phyloP scores from a whole-genome alignment of 192 early-diverging fungal genomes.

The Chytriomyces sp. region DNA sequence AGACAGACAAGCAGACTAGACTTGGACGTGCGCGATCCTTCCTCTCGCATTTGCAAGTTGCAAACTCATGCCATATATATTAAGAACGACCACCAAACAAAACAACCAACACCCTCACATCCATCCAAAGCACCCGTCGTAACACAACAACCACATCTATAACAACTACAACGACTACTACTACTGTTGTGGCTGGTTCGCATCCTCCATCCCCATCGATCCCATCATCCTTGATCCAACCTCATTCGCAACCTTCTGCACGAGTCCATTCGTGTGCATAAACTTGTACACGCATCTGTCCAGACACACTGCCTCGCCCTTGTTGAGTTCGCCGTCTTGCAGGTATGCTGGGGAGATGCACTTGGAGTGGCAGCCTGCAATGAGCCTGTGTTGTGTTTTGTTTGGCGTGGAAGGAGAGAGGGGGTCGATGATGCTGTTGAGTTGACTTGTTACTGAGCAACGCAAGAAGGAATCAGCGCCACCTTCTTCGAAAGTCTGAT shows the following conservation, averaged over 20 bases:
- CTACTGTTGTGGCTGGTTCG: background rate
- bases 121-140: too few species aligned
- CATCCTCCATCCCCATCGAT: constrained; percentile 1
- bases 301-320: constrained; percentile 88
- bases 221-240: constrained; percentile 16
- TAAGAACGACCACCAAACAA: too few species aligned
- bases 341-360: constrained; percentile 80
- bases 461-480: background rate
- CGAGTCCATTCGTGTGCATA: constrained; percentile 47
- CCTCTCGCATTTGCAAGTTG: too few species aligned
- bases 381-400: constrained; percentile 6
- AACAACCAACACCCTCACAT: too few species aligned
- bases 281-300: constrained; percentile 89
- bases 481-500: constrained; percentile 28
- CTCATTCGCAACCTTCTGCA: constrained; percentile 28
- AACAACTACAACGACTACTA: too few species aligned
- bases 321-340: constrained; percentile 78
- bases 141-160: too few species aligned
- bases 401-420: too few species aligned
- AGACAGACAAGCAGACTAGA: too few species aligned
- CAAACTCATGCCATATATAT: too few species aligned
- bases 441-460: background rate
- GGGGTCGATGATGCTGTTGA: too few species aligned
- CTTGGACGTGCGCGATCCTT: too few species aligned
- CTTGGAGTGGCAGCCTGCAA: constrained; percentile 70